phyloP scores from a whole-genome alignment of 306 rosid species.

The Urtica urens region DNA sequence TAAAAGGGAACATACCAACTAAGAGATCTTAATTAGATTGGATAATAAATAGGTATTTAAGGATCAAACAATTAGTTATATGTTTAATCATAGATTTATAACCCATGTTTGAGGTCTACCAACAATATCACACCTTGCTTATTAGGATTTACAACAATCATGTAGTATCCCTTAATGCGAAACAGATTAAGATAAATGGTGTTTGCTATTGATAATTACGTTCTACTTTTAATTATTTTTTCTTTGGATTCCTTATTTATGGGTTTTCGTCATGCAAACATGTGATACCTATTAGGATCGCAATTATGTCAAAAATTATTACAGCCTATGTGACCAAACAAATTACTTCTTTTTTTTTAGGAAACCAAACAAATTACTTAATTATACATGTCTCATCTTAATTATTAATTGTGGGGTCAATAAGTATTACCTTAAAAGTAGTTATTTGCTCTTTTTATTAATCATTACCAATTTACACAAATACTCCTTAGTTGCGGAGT shows the following conservation, averaged over 20 bases:
- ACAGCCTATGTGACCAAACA: background rate
- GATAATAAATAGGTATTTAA: slow-evolving; percentile 29
- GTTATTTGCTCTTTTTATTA: background rate
- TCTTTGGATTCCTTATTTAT: slow-evolving; percentile 24
- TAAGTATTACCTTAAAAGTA: slow-evolving; percentile 10
- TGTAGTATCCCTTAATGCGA: slow-evolving; percentile 11
- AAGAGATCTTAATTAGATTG: slow-evolving; percentile 22
- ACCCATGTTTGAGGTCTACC: slow-evolving; percentile 48
- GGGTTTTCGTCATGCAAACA: slow-evolving; percentile 46
- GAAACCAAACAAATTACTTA: slow-evolving; percentile 16
- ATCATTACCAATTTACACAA: slow-evolving; percentile 3
- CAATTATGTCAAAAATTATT: slow-evolving; percentile 33
- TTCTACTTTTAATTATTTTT: background rate
- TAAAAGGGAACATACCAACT: slow-evolving; percentile 35
- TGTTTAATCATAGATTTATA: slow-evolving; percentile 14
- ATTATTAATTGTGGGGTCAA: slow-evolving; percentile 25
- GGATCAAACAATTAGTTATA: slow-evolving; percentile 46
- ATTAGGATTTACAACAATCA: slow-evolving; percentile 25
- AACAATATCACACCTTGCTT: slow-evolving; percentile 38
- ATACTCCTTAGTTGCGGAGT: slow-evolving; percentile 49
- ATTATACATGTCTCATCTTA: slow-evolving; percentile 33
- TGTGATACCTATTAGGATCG: slow-evolving; percentile 44
- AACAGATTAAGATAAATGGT: slow-evolving; percentile 20
- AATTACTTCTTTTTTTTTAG: too few relatives aligned
- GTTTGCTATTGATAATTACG: slow-evolving; percentile 13